Evolutionary conservation across 345 rosid species (phyloP).

Genomic region (Populus davidiana): DNA sequence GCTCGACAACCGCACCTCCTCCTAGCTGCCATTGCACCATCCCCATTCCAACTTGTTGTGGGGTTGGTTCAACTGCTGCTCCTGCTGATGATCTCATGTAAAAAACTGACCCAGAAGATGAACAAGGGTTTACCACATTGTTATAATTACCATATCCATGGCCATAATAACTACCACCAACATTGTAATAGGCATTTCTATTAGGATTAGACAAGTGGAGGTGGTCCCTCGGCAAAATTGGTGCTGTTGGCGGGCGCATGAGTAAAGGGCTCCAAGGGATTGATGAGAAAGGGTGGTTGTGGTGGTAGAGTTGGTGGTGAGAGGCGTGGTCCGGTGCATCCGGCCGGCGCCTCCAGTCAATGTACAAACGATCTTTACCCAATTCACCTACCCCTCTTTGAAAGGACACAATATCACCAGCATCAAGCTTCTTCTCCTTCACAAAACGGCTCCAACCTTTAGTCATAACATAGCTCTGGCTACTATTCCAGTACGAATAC

Average conservation of each 20-base stretch:
- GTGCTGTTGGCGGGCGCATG: constrained; percentile 32
- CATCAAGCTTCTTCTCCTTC: constrained; percentile 87
- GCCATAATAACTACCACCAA: constrained; percentile 8
- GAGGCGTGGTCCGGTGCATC: constrained; percentile 35
- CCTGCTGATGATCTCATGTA: constrained; percentile 27
- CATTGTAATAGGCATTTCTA: constrained; percentile 16
- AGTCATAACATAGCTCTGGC: constrained; percentile 97
- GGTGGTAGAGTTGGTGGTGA: constrained; percentile 1
- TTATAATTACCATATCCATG: constrained; percentile 13
- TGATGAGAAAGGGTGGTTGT: constrained; percentile 31
- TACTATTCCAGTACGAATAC: constrained; percentile 91
- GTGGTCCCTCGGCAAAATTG: constrained; percentile 20
- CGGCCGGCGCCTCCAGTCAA: constrained; percentile 79
- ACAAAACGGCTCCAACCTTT: constrained; percentile 98
- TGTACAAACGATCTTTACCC: constrained; percentile 59
- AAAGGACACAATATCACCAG: constrained; percentile 84
- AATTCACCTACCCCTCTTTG: constrained; percentile 64
- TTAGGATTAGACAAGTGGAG: constrained; percentile 20
- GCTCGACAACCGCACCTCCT: constrained; percentile 7
- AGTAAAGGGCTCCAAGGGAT: constrained; percentile 48
- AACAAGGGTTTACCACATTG: constrained; percentile 25
- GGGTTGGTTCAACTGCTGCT: neutral
- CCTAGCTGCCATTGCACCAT: constrained; percentile 28
- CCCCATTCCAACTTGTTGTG: constrained; percentile 31
- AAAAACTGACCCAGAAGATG: constrained; percentile 24